phyloP scores from a whole-genome alignment of 371 early-diverging fungal species.

The Mortierella sp. region DNA sequence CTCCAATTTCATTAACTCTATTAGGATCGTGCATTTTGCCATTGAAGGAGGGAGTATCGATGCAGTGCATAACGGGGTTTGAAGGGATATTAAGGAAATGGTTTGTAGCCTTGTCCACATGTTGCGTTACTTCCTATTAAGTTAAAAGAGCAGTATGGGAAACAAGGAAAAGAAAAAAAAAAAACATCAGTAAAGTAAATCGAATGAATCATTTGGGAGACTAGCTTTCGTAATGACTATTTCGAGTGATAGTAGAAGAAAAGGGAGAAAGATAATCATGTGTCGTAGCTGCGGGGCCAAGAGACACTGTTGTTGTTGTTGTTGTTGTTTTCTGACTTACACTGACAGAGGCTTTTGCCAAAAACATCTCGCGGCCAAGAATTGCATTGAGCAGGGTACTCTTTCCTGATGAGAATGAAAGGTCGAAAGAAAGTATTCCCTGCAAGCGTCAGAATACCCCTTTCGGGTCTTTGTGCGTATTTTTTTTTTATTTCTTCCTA shows the following conservation, averaged over 20 bases:
- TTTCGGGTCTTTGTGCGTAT: neutral
- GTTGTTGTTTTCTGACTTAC: constrained; percentile 20
- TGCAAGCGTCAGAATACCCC: neutral
- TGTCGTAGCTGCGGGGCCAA: neutral
- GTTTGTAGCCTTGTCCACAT: constrained; percentile 39
- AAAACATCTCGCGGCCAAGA: constrained; percentile 45
- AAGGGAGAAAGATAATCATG: neutral
- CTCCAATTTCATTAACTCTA: constrained; percentile 41
- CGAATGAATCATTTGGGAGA: neutral
- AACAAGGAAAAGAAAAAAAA: neutral
- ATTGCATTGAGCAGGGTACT: constrained; percentile 54
- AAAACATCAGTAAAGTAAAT: neutral
- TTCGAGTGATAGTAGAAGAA: neutral
- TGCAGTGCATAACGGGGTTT: constrained; percentile 54
- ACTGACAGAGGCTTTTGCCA: constrained; percentile 50
- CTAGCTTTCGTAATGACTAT: neutral
- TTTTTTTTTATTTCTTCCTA: neutral
- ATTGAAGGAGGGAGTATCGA: constrained; percentile 56
- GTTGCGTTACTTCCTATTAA: constrained; percentile 48
- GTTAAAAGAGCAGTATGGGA: neutral
- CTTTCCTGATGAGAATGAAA: constrained; percentile 30
- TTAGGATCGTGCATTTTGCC: constrained; percentile 46
- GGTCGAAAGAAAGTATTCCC: neutral
- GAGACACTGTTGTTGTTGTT: neutral
- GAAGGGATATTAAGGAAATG: constrained; percentile 48